A percentile compares a stretch with the other conserved stretches of the same genome.
Conservation (phyloP, 257 asterid species). For the Plectranthus barbatus region DNA sequence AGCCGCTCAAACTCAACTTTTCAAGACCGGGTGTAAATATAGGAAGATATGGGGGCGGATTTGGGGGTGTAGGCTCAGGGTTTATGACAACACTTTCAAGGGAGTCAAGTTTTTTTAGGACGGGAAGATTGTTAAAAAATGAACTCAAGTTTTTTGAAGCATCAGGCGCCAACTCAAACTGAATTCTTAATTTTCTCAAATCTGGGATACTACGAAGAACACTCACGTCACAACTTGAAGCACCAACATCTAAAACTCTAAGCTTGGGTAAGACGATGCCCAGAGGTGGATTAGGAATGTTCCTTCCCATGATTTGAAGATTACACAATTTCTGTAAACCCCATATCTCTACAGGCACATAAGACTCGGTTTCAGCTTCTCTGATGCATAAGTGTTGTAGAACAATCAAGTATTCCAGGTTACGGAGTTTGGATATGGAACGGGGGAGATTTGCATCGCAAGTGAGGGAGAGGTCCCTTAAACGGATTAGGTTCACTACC, state of each 20-base stretch:
- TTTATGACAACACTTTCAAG: neutral
- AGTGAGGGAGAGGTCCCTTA: neutral
- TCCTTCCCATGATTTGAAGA: neutral
- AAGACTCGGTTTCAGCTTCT: neutral
- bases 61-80: neutral
- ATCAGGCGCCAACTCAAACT: neutral
- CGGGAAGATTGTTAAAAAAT: too few relatives aligned
- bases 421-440: neutral
- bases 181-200: neutral
- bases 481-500: neutral
- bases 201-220: neutral
- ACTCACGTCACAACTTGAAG: neutral
- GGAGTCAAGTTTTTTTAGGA: neutral
- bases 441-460: neutral
- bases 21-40: neutral
- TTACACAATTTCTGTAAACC: neutral
- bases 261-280: neutral
- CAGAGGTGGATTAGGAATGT: neutral
- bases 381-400: neutral
- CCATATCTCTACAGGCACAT: neutral
- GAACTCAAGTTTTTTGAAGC: neutral
- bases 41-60: too few relatives aligned
- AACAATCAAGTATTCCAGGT: neutral
- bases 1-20: neutral
- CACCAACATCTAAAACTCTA: neutral